Percentiles rank a stretch among this genome's conserved stretches.
These are phyloP conservation scores for Solanum chacoense DNA, from an alignment of 305 asterid species.

Conservation along the genomic window DNA sequence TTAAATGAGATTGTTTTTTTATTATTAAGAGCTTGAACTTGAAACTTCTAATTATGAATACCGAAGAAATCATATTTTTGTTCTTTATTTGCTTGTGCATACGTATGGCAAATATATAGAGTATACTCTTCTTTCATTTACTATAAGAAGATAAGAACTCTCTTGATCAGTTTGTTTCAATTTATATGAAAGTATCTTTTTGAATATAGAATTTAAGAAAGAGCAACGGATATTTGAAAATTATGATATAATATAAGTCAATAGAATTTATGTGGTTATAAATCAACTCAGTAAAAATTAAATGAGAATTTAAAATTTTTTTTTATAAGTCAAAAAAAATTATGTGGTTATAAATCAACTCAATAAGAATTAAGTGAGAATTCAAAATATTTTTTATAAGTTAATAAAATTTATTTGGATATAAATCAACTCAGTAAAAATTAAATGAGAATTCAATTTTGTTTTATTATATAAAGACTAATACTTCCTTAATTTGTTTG, in stretches of 20 bases:
- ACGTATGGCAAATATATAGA: not conserved
- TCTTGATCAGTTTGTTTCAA: not conserved
- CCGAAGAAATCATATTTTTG: not conserved
- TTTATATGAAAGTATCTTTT: not conserved
- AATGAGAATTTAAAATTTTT: not conserved
- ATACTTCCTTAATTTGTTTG: not conserved
- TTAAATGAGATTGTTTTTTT: too few species aligned
- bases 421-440: not conserved
- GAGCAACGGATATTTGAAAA: not conserved
- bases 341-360: not conserved
- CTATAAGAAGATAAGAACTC: too few species aligned
- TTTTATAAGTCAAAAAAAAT: not conserved
- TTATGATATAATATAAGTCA: not conserved
- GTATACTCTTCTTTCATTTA: not conserved
- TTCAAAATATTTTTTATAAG: too few species aligned
- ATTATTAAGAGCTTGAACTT: too few species aligned
- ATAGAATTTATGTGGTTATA: not conserved
- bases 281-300: too few species aligned
- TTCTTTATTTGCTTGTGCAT: not conserved
- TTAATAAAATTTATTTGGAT: not conserved
- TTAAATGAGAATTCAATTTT: too few species aligned
- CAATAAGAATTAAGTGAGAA: not conserved
- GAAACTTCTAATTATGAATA: too few species aligned
- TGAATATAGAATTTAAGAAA: not conserved
- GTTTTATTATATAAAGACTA: too few species aligned